These are phyloP conservation scores for Aspergillus sp. DNA, from an alignment of 2,329 filamentous ascomycete species.

Conservation along the genomic window DNA sequence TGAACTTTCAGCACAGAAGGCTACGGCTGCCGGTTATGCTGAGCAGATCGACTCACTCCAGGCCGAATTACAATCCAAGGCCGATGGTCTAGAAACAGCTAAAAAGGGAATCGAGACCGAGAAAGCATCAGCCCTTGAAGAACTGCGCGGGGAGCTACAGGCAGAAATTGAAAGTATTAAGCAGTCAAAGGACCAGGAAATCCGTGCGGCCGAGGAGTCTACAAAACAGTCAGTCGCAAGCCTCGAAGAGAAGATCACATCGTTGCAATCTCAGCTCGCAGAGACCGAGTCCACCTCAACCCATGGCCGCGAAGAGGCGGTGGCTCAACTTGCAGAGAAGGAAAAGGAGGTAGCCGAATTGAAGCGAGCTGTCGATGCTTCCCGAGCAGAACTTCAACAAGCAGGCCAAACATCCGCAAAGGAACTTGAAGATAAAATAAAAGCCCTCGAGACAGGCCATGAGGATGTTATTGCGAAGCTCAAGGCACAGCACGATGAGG, in stretches of 20 bases:
- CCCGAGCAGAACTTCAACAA: slow-evolving; percentile 36
- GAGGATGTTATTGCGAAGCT: slow-evolving; percentile 28
- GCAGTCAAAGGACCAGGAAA: slow-evolving; percentile 37
- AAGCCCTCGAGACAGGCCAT: slow-evolving; percentile 30
- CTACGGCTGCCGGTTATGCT: slow-evolving; percentile 27
- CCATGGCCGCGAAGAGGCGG: slow-evolving; percentile 25
- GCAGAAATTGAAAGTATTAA: slow-evolving; percentile 38
- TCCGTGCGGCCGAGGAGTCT: slow-evolving; percentile 34
- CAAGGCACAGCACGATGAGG: slow-evolving; percentile 20
- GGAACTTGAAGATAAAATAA: slow-evolving; percentile 26
- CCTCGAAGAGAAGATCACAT: slow-evolving; percentile 37
- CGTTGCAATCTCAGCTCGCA: slow-evolving; percentile 36
- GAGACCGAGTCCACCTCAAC: slow-evolving; percentile 31
- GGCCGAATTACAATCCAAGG: slow-evolving; percentile 33
- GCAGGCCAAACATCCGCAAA: slow-evolving; percentile 21
- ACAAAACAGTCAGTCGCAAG: slow-evolving; percentile 27
- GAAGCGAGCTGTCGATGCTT: slow-evolving; percentile 31
- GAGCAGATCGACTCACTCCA: slow-evolving; percentile 32
- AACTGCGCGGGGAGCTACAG: slow-evolving; percentile 34
- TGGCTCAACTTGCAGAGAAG: slow-evolving; percentile 34
- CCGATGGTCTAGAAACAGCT: slow-evolving; percentile 27
- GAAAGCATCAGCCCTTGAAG: slow-evolving; percentile 32
- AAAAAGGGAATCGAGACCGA: slow-evolving; percentile 28
- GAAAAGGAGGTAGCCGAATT: slow-evolving; percentile 37
- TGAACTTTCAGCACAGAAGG: slow-evolving; percentile 35